A percentile compares a stretch with the other conserved stretches of the same genome.
Conservation (phyloP, 192 early-diverging fungal genomes). For the Allomyces javanicus region DNA sequence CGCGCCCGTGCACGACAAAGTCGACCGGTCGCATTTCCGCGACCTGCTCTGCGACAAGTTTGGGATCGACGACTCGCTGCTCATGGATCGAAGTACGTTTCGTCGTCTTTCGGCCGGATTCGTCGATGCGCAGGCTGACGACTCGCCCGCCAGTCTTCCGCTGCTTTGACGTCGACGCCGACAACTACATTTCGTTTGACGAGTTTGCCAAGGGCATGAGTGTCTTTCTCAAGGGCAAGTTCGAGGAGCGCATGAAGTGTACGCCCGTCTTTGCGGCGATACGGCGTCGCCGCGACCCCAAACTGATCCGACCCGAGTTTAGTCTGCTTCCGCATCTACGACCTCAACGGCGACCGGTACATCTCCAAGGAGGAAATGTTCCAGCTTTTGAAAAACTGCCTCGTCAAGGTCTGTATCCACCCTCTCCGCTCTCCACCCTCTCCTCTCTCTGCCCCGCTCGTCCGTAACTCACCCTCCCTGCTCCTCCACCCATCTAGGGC, state of each 20-base stretch:
- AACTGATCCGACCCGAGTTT: not conserved
- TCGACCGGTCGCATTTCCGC: constrained; percentile 31
- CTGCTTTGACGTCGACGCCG: constrained; percentile 35
- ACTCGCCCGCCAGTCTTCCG: constrained; percentile 23
- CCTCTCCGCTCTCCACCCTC: no score
- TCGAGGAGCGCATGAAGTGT: constrained; percentile 30
- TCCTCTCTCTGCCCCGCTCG: no score
- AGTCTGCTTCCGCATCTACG: constrained; percentile 43
- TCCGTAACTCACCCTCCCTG: no score
- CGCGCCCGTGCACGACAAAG: constrained; percentile 20
- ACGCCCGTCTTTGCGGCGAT: not conserved
- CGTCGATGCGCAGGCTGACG: no score
- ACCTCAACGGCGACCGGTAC: constrained; percentile 38
- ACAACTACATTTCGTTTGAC: constrained; percentile 34
- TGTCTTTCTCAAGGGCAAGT: constrained; percentile 27
- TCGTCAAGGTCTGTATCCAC: constrained; percentile 15
- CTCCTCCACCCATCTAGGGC: constrained; percentile 1
- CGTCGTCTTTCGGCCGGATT: not conserved
- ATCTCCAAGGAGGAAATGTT: constrained; percentile 47
- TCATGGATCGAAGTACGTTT: constrained; percentile 35
- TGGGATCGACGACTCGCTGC: constrained; percentile 33
- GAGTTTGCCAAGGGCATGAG: constrained; percentile 38
- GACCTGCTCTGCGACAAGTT: constrained; percentile 36
- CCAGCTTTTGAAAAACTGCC: constrained; percentile 37
- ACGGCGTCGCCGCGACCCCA: no score